Conservation (phyloP, 208 protist genomes). For the Leishmania turanica region DNA sequence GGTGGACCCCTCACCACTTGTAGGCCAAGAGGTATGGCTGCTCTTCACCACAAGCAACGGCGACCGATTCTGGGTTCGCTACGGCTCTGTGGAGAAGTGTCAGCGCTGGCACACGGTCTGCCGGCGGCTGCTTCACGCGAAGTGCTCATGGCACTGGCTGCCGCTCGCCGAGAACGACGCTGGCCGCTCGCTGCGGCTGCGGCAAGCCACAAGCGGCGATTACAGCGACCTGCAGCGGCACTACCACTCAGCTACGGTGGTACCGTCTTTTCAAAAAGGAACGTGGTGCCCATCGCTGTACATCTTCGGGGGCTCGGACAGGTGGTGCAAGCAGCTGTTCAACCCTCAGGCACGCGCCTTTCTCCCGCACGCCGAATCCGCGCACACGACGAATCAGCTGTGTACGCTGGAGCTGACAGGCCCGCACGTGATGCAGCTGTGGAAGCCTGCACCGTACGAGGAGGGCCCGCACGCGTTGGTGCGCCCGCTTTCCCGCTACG, state of each 20-base stretch:
- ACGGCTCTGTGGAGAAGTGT: constrained; percentile 43
- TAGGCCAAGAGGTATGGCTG: constrained; percentile 33
- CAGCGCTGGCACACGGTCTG: constrained; percentile 48
- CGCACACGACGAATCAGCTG: constrained; percentile 25
- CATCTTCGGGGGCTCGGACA: constrained; percentile 46
- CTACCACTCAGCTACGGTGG: constrained; percentile 47
- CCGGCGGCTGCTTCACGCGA: constrained; percentile 29
- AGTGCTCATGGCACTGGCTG: constrained; percentile 66
- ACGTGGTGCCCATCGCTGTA: constrained; percentile 35
- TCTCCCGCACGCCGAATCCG: constrained; percentile 33
- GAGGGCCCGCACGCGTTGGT: constrained; percentile 55
- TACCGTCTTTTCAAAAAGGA: constrained; percentile 20
- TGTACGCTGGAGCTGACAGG: constrained; percentile 43
- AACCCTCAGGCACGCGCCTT: constrained; percentile 36
- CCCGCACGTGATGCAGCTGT: constrained; percentile 33
- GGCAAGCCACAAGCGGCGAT: constrained; percentile 24
- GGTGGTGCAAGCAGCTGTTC: constrained; percentile 38
- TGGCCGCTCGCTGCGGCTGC: constrained; percentile 19
- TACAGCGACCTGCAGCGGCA: constrained; percentile 55
- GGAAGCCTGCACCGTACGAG: constrained; percentile 48
- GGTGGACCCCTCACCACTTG: constrained; percentile 43
- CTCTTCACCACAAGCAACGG: constrained; percentile 58
- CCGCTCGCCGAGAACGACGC: constrained; percentile 37
- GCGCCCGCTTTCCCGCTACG: constrained; percentile 49
- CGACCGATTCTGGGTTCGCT: constrained; percentile 76